phyloP scores from a whole-genome alignment of 2,329 filamentous ascomycete genomes.

The Talaromyces sp. region DNA sequence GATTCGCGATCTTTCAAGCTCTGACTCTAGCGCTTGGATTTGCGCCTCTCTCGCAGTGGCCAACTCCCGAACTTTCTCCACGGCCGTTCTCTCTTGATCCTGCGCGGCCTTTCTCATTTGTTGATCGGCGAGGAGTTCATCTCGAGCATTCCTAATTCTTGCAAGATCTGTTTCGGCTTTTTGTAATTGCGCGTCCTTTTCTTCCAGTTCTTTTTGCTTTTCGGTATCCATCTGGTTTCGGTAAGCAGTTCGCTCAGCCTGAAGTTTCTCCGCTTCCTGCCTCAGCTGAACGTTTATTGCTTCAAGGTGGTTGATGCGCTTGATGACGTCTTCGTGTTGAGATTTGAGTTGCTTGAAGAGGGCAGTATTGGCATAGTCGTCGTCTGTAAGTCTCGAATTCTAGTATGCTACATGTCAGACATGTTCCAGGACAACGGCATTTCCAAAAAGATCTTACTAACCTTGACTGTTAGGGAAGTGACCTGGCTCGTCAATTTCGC shows the following conservation, averaged over 20 bases:
- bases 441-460: constrained; percentile 21
- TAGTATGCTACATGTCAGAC: constrained; percentile 33
- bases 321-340: constrained; percentile 89
- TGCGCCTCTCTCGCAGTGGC: constrained; percentile 71
- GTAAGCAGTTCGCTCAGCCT: constrained; percentile 77
- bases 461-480: constrained; percentile 60
- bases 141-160: constrained; percentile 74
- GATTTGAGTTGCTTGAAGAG: constrained; percentile 87
- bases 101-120: constrained; percentile 71
- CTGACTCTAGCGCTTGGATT: constrained; percentile 74
- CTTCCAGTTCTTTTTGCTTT: constrained; percentile 62
- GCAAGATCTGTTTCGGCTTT: constrained; percentile 78
- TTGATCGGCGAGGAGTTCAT: constrained; percentile 79
- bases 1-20: constrained; percentile 64
- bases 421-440: constrained; percentile 3
- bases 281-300: constrained; percentile 78
- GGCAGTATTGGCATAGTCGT: constrained; percentile 89
- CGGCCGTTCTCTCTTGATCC: constrained; percentile 65
- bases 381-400: constrained; percentile 71
- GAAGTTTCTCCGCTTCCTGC: constrained; percentile 77
- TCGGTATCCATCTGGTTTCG: constrained; percentile 77
- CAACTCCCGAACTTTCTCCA: constrained; percentile 72
- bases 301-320: constrained; percentile 84
- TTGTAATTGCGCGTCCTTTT: constrained; percentile 76
- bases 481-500: constrained; percentile 71